phyloP scores from a whole-genome alignment of 768 basidiomycete genomes.

The Tephrocybe sp. region DNA sequence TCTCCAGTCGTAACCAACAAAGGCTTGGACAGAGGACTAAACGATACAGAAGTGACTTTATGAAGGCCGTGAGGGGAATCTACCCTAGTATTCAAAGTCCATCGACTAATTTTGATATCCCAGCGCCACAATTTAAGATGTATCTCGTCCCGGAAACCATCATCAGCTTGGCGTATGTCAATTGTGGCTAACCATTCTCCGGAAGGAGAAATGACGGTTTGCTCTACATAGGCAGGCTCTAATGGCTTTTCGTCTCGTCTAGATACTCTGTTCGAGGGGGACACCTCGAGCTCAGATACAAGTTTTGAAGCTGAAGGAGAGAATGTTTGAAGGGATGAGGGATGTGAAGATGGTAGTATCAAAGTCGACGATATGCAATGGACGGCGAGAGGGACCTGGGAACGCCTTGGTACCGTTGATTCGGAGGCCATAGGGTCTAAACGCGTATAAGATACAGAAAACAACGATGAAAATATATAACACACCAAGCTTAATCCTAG shows the following conservation, averaged over 20 bases:
- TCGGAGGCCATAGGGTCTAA: conserved; percentile 30
- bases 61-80: conserved; percentile 79
- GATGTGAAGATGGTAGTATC: conserved; percentile 90
- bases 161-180: conserved; percentile 70
- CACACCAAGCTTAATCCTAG: conserved; percentile 75
- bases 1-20: conserved; percentile 69
- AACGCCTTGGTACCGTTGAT: conserved; percentile 36
- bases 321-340: conserved; percentile 92
- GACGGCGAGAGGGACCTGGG: conserved; percentile 64
- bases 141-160: conserved; percentile 61
- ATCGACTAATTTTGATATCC: conserved; percentile 58
- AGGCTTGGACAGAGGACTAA: conserved; percentile 48
- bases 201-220: conserved; percentile 58
- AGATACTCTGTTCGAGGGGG: conserved; percentile 90
- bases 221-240: conserved; percentile 74
- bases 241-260: conserved; percentile 73
- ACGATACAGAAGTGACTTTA: conserved; percentile 62
- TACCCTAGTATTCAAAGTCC: conserved; percentile 84
- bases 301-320: conserved; percentile 69
- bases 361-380: conserved; percentile 74
- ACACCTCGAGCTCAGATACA: conserved; percentile 85
- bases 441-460: neutral
- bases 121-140: conserved; percentile 93
- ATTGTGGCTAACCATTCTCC: conserved; percentile 92
- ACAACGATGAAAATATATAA: neutral